phyloP scores from a whole-genome alignment of 2,329 filamentous ascomycete species.

The Cytospora chrysosperma region DNA sequence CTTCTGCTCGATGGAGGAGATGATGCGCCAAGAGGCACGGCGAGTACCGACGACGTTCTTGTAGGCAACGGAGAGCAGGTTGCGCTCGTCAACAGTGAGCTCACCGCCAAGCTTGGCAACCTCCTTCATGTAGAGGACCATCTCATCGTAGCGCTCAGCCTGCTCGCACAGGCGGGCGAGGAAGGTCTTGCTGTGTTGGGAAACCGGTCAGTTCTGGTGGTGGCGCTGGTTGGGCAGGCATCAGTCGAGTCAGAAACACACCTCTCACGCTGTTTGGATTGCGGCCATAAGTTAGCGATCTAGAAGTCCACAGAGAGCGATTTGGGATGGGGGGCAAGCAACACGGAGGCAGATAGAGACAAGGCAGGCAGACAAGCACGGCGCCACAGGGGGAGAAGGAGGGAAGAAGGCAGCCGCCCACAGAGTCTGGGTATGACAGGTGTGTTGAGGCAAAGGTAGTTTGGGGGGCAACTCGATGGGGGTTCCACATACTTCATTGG shows the following conservation, averaged over 20 bases:
- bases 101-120: constrained; percentile 84
- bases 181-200: constrained; percentile 87
- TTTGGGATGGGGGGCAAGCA: neutral
- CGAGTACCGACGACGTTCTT: constrained; percentile 99
- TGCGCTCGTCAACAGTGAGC: constrained; percentile 93
- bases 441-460: constrained; percentile 5
- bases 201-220: constrained; percentile 35
- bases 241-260: constrained; percentile 27
- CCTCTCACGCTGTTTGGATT: constrained; percentile 32
- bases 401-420: neutral
- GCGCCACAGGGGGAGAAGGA: neutral
- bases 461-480: constrained; percentile 13
- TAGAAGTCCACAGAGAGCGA: neutral
- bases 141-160: constrained; percentile 99
- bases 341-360: neutral
- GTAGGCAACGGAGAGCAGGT: constrained; percentile 97
- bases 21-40: constrained; percentile 98
- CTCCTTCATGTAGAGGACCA: constrained; percentile 99
- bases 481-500: constrained; percentile 32
- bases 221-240: constrained; percentile 20
- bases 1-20: constrained; percentile 99
- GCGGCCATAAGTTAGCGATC: constrained; percentile 28
- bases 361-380: neutral
- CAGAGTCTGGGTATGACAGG: neutral
- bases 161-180: constrained; percentile 99